Base-by-base conservation (phyloP, 352 stramenopile species). In the Phytophthora multivora region DNA sequence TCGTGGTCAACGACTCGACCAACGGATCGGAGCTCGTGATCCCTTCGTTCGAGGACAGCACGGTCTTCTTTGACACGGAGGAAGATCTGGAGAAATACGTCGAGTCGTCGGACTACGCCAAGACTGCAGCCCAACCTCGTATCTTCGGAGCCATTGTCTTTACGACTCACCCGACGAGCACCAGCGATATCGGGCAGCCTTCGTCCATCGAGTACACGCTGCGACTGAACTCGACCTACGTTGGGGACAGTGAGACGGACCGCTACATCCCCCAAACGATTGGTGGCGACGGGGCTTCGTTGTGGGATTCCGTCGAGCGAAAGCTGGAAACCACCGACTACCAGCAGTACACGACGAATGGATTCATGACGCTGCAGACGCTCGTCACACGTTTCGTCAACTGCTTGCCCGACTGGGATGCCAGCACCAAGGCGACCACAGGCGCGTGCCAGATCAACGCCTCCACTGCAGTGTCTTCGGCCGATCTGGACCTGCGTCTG, bases 91-190 rank as follows among this genome's bases (percentile, higher is more conserved):
- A 83, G 54, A 49, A 50, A 15, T 80, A 85, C 49, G 71, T 83
- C 35, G 46, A 55, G 9, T 67, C 55, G 4, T 55, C 61, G 2
- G 47, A 56, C 18, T 83, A 86, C 38, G 76, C 68, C 12, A 42
- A 57, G 33, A 69, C 73, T 3, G 51, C 45, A 39, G 31, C 51
- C 5, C 46, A 63, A 39, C 62, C 76, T 3, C 73, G 73, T 19
- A 79, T 86, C 47, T 79, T 81, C 53, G 76, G 73, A 2, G 76
- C 73, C 2, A 69, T 85, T 31, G 67, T 85, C 5, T 85, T 85
- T 47, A 48, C 66, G 5, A 19, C 47, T 5, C 52, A 67, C 45
- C 64, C 76, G 10, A 57, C 52, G 5, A 46, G 59, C 5, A 21
- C 47, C 56, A 35, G 30, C 21, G 19, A 18, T 2, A 73, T 82